Evolutionary conservation across 345 rosid genomes (phyloP).

Genomic region (Raphanus sativus): DNA sequence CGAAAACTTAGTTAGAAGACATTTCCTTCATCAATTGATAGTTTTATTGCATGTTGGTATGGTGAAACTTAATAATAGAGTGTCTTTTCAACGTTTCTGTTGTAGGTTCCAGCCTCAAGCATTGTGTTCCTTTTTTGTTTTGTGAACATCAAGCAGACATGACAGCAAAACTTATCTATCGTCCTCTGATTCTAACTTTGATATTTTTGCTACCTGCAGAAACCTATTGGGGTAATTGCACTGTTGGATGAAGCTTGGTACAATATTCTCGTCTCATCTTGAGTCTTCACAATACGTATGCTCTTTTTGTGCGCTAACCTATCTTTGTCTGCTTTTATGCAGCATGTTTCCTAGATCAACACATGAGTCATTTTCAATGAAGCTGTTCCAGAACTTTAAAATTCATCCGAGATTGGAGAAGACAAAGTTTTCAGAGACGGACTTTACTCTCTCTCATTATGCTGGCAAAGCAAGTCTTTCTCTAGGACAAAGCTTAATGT

Average conservation of each 20-base stretch:
- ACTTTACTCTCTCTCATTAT: conserved; percentile 86
- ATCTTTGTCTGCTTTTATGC: conserved; percentile 55
- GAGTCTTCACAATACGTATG: not conserved
- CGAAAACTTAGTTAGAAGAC: not conserved
- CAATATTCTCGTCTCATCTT: conserved; percentile 26
- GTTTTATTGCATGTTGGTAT: conserved; percentile 17
- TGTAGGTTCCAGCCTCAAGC: conserved; percentile 10
- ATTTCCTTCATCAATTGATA: not conserved
- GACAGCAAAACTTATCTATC: conserved; percentile 5
- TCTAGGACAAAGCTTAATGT: conserved; percentile 15
- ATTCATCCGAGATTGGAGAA: conserved; percentile 75
- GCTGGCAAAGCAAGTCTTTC: conserved; percentile 92
- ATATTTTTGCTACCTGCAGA: conserved; percentile 57
- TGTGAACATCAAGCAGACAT: conserved; percentile 2
- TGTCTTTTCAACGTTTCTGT: not conserved
- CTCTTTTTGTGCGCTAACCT: conserved; percentile 30
- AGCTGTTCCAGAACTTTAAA: conserved; percentile 74
- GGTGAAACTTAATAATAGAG: conserved; percentile 8
- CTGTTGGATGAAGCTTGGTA: conserved; percentile 99
- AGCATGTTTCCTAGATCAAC: conserved; percentile 99
- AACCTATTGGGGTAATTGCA: conserved; percentile 94
- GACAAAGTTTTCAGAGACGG: conserved; percentile 92
- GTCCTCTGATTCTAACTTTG: conserved; percentile 25
- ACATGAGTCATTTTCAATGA: conserved; percentile 78
- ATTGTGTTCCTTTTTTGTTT: conserved; percentile 5